Percentiles rank a stretch among this genome's conserved stretches.
These are phyloP conservation scores for Phylloporus sp. DNA, from an alignment of 768 basidiomycete genomes.

Conservation along the genomic window DNA sequence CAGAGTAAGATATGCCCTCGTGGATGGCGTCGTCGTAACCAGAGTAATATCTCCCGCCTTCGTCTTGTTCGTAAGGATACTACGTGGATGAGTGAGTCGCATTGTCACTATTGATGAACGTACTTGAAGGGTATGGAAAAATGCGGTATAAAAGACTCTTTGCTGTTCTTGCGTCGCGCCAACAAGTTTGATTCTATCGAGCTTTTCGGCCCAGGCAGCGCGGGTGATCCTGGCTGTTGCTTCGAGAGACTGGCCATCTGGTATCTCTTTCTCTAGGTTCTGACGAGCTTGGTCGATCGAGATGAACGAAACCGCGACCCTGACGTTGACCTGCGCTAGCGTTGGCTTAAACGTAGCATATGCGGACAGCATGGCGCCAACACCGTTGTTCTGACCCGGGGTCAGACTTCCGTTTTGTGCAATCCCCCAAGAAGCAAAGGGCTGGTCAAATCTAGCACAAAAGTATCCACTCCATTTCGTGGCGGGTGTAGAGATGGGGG, in stretches of 20 bases:
- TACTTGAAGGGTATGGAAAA: conserved; percentile 61
- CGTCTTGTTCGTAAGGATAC: conserved; percentile 75
- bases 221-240: conserved; percentile 46
- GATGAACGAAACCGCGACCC: conserved; percentile 71
- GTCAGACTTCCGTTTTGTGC: conserved; percentile 40
- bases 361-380: conserved; percentile 47
- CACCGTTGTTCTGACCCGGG: conserved; percentile 26
- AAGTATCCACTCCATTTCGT: conserved; percentile 43
- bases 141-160: conserved; percentile 53
- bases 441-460: conserved; percentile 52
- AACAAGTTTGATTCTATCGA: conserved; percentile 46
- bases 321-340: conserved; percentile 41
- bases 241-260: conserved; percentile 44
- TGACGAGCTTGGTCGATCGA: conserved; percentile 58
- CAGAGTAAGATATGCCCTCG: conserved; percentile 65
- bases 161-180: conserved; percentile 46
- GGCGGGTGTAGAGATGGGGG: conserved; percentile 44
- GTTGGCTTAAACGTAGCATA: conserved; percentile 42
- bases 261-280: conserved; percentile 48
- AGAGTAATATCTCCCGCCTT: conserved; percentile 66
- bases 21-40: conserved; percentile 68
- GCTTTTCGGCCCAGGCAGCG: conserved; percentile 52
- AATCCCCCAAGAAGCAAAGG: conserved; percentile 44
- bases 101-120: background rate
- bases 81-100: conserved; percentile 25